Base-by-base conservation (phyloP, 129 eudicot genomes). In the Heracleum sosnowskyi region DNA sequence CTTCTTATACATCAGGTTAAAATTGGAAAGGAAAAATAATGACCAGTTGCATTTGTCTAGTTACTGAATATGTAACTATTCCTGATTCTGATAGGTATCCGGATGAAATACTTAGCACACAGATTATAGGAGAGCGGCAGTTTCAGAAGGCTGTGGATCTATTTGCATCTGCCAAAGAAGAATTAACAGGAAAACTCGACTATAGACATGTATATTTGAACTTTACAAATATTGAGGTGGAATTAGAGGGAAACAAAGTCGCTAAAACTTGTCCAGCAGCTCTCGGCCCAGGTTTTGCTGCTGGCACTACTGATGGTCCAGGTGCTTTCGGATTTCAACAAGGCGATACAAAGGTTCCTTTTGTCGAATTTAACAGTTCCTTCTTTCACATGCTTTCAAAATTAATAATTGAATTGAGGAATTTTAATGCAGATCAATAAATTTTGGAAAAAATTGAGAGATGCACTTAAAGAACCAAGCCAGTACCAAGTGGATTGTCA, bases 271-370 rank as follows among this genome's bases (percentile, higher is more conserved):
- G 96, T 79, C 96, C 91, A 7, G 96, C 96, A 62, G 91, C 90
- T 15, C 81, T 90, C 15, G 96, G 96, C 17, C 86, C 88, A 0
- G 96, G 91, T 13, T 90, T 90, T 81, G 96, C 96, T 22, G 96
- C 96, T 13, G 96, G 96, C 74, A 90, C 96, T n/a, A 90, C 96
- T 22, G 96, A 90, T 74, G 96, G 96, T 18, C 96, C 96, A 22
- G 96, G 96, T 66, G 90, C 84, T 76, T 87, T 87, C 74, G 96
- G 91, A 35, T 90, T 90, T 75, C 91, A 90, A 85, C 96, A 90
- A 81, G 96, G 96, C n/a, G 96, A 90, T 66, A 81, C 78, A 17
- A 81, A 87, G 88, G 95, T 90, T 60, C 74, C 79, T 37, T 26
- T 78, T 26, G 16, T 26, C 3, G 1, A 66, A 66, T 13, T 63